These are phyloP conservation scores for Chaetoceros tenuissimus DNA, from an alignment of 108 stramenopile species.

Conservation along the genomic window DNA sequence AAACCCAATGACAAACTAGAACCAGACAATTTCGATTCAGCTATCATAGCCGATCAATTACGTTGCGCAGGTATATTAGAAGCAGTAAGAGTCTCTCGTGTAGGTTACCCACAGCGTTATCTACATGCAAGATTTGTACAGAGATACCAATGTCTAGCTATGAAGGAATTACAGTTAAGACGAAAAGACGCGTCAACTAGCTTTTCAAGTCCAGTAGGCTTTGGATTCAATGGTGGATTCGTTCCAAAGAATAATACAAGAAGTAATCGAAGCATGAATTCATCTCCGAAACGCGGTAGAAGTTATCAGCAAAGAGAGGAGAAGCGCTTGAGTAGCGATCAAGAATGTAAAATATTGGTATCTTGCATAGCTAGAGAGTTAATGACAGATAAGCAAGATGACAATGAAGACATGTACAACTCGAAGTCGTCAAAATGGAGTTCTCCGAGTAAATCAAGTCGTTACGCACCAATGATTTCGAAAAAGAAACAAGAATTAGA, in stretches of 20 bases:
- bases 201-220: conserved; percentile 3
- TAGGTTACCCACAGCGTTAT: conserved; percentile 94
- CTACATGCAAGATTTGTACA: conserved; percentile 74
- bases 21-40: conserved; percentile 57
- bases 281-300: background rate
- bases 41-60: conserved; percentile 85
- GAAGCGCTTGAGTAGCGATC: background rate
- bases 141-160: conserved; percentile 58
- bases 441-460: background rate
- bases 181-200: conserved; percentile 4
- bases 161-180: background rate
- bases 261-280: too few species aligned
- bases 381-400: conserved; percentile 10
- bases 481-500: conserved; percentile 8
- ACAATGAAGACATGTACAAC: conserved; percentile 1
- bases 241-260: conserved; percentile 7
- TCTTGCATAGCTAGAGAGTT: conserved; percentile 17
- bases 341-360: conserved; percentile 20
- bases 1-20: conserved; percentile 94
- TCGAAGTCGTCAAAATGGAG: background rate
- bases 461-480: conserved; percentile 1
- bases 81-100: conserved; percentile 96
- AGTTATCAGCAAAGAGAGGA: background rate
- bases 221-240: background rate
- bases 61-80: conserved; percentile 97